A percentile compares a stretch with the other conserved stretches of the same genome.
Conservation (phyloP, 768 basidiomycete species). For the Russula lepida region DNA sequence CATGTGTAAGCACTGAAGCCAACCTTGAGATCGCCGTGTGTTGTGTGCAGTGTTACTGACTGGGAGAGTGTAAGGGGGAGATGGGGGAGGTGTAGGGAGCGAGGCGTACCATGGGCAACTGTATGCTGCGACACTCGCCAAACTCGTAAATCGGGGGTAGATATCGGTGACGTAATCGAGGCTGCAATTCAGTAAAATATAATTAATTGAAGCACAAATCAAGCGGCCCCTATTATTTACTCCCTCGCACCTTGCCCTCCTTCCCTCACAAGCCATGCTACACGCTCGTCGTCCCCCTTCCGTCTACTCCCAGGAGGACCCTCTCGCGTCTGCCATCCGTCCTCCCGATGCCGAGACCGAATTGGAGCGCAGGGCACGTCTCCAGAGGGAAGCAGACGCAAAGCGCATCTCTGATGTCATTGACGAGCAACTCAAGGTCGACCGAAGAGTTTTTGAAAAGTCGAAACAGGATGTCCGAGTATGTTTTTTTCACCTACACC, state of each 20-base stretch:
- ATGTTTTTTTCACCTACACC: neutral
- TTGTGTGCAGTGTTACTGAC: conserved; percentile 94
- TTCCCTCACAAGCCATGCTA: conserved; percentile 28
- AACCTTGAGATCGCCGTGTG: conserved; percentile 94
- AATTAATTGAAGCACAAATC: neutral
- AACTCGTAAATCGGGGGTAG: neutral
- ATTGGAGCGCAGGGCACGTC: conserved; percentile 49
- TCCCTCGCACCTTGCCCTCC: conserved; percentile 9
- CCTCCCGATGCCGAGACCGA: conserved; percentile 63
- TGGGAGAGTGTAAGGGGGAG: conserved; percentile 26
- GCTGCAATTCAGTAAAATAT: neutral
- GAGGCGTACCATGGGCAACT: conserved; percentile 5
- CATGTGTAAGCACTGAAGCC: neutral
- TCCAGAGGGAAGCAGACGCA: conserved; percentile 62
- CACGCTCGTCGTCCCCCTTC: conserved; percentile 56
- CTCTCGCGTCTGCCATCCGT: conserved; percentile 55
- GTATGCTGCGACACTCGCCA: neutral
- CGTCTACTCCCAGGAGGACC: conserved; percentile 62
- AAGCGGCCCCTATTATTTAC: conserved; percentile 2
- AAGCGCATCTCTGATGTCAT: conserved; percentile 72
- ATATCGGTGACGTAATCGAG: neutral
- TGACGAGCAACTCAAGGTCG: conserved; percentile 68
- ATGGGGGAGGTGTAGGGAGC: neutral
- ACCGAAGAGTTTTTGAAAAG: conserved; percentile 56
- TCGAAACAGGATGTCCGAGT: conserved; percentile 73